Conservation (phyloP, 139 green algal genomes). For the Nannochloris sp. region DNA sequence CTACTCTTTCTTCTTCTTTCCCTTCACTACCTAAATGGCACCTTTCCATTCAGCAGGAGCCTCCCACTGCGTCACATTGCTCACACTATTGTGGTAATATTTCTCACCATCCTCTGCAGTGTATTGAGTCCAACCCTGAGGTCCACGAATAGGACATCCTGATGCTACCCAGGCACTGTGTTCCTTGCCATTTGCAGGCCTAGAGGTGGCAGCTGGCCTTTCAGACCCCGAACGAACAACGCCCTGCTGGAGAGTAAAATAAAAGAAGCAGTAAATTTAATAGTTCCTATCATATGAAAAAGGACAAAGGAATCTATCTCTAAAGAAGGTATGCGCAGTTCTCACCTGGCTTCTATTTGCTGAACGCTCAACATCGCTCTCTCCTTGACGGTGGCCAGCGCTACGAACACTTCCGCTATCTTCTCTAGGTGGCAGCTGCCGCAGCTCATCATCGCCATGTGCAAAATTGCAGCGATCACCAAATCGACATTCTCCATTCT, state of each 20-base stretch:
- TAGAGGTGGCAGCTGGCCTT: background rate
- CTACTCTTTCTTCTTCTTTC: no score
- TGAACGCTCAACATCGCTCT: background rate
- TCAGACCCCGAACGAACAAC: background rate
- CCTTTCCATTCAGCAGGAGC: constrained; percentile 34
- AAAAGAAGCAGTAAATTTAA: no score
- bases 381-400: background rate
- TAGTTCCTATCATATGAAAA: no score
- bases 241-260: no score
- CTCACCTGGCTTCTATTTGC: background rate
- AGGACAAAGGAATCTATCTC: no score
- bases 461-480: constrained; percentile 92
- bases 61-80: constrained; percentile 46
- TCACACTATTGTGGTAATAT: constrained; percentile 61
- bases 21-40: no score
- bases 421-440: constrained; percentile 43
- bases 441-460: constrained; percentile 84
- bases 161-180: constrained; percentile 36
- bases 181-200: constrained; percentile 21
- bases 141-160: constrained; percentile 51
- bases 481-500: constrained; percentile 81
- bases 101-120: constrained; percentile 50
- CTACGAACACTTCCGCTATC: background rate
- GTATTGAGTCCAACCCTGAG: constrained; percentile 69
- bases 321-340: no score